A percentile compares a stretch with the other conserved stretches of the same genome.
Conservation (phyloP, 768 basidiomycete genomes). For the Termitomyces sp. region DNA sequence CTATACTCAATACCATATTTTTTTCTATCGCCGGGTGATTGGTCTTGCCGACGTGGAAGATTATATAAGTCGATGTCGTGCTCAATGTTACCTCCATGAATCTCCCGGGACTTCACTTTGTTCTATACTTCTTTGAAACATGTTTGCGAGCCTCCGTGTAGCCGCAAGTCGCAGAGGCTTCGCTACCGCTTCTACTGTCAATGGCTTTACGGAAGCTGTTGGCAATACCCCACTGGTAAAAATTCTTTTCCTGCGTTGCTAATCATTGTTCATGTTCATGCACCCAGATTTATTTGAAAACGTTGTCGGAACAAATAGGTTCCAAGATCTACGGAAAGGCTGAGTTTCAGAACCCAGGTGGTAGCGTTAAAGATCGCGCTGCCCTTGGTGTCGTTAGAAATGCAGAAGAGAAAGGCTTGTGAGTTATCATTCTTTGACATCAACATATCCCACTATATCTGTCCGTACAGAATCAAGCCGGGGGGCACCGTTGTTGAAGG, state of each 20-base stretch:
- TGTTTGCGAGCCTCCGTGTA: conserved; percentile 27
- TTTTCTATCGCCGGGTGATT: conserved; percentile 4
- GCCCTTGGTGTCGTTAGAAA: conserved; percentile 84
- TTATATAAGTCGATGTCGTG: conserved; percentile 35
- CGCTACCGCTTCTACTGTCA: conserved; percentile 39
- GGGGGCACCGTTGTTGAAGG: conserved; percentile 99
- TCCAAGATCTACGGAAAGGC: conserved; percentile 90
- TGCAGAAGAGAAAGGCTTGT: conserved; percentile 83
- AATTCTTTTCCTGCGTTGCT: background rate
- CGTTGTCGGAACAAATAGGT: conserved; percentile 78
- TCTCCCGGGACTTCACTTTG: background rate
- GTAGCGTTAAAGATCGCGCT: conserved; percentile 96
- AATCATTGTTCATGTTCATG: background rate
- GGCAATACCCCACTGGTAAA: conserved; percentile 91
- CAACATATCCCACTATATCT: background rate
- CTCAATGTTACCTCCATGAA: conserved; percentile 18
- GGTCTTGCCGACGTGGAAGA: conserved; percentile 1
- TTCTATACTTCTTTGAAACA: conserved; percentile 18
- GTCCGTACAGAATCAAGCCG: conserved; percentile 56
- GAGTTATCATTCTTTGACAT: conserved; percentile 22
- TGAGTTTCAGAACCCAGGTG: conserved; percentile 98
- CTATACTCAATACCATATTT: conserved; percentile 18
- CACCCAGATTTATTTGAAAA: conserved; percentile 73
- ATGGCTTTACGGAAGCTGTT: conserved; percentile 84
- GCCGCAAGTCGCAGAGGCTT: conserved; percentile 26